Conservation (phyloP, 768 basidiomycete species). For the Terana coerulea region DNA sequence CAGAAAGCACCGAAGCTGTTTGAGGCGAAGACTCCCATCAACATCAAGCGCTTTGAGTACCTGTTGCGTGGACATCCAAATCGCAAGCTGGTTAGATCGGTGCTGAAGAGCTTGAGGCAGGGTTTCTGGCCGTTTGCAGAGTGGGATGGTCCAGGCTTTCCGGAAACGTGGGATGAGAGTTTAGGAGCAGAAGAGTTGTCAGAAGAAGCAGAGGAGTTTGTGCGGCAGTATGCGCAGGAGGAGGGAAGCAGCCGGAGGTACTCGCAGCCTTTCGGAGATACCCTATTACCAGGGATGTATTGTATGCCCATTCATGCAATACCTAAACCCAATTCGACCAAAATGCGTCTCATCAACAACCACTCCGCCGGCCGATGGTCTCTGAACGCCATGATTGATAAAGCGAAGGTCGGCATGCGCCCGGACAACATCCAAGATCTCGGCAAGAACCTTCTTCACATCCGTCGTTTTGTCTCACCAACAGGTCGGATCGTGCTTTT, state of each 20-base stretch:
- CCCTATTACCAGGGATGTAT: conserved; percentile 42
- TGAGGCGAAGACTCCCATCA: conserved; percentile 33
- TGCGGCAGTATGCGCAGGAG: conserved; percentile 11
- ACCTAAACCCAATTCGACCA: conserved; percentile 31
- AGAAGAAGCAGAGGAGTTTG: background rate
- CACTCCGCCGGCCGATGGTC: conserved; percentile 33
- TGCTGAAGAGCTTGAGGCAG: conserved; percentile 25
- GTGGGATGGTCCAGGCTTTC: conserved; percentile 19
- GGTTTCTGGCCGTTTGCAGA: conserved; percentile 45
- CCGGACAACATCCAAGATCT: conserved; percentile 33
- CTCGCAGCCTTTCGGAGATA: conserved; percentile 27
- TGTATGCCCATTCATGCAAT: conserved; percentile 35
- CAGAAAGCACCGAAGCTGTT: conserved; percentile 28
- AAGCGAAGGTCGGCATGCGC: conserved; percentile 20
- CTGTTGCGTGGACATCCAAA: conserved; percentile 35
- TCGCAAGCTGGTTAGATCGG: conserved; percentile 32
- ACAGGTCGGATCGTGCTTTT: conserved; percentile 11
- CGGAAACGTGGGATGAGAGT: conserved; percentile 18
- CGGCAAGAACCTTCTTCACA: background rate
- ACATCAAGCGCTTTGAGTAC: conserved; percentile 27
- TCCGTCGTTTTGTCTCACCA: background rate
- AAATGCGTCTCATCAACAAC: conserved; percentile 36
- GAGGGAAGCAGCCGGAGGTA: conserved; percentile 17
- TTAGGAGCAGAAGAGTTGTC: background rate
- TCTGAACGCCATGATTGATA: conserved; percentile 34